Percentiles rank a stretch among this genome's conserved stretches.
phyloP scores from a whole-genome alignment of 371 early-diverging fungal species.

The Vairimorpha ceranae region DNA sequence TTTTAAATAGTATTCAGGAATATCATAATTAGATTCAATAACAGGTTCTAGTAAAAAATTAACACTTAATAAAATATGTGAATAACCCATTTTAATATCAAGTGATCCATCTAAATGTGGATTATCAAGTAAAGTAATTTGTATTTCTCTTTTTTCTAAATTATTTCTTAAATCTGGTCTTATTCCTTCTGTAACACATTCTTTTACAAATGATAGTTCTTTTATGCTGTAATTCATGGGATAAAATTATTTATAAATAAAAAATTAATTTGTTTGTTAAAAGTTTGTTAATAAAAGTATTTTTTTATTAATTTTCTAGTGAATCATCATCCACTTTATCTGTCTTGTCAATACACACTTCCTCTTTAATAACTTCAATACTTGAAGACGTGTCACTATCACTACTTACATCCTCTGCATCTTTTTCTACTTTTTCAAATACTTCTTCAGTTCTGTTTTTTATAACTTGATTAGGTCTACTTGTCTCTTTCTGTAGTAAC shows the following conservation, averaged over 20 bases:
- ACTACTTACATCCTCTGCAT: no score
- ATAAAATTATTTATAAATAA: background rate
- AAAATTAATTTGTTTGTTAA: no score
- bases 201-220: slow-evolving; percentile 13
- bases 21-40: background rate
- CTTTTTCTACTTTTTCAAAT: slow-evolving; percentile 9
- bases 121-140: background rate
- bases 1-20: slow-evolving; percentile 7
- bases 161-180: slow-evolving; percentile 11
- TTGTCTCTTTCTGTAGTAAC: background rate
- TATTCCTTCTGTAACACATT: background rate
- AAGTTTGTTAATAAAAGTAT: no score
- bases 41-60: slow-evolving; percentile 3
- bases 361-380: background rate
- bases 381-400: background rate
- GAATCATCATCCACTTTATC: slow-evolving; percentile 11
- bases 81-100: background rate
- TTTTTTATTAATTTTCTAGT: background rate
- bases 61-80: slow-evolving; percentile 4
- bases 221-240: background rate
- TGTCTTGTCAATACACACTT: background rate
- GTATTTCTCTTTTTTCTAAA: background rate
- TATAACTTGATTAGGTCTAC: background rate
- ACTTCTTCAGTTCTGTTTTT: background rate
- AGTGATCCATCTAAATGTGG: slow-evolving; percentile 24